phyloP scores from a whole-genome alignment of 2,329 filamentous ascomycete species.

The Cercospora sojina region DNA sequence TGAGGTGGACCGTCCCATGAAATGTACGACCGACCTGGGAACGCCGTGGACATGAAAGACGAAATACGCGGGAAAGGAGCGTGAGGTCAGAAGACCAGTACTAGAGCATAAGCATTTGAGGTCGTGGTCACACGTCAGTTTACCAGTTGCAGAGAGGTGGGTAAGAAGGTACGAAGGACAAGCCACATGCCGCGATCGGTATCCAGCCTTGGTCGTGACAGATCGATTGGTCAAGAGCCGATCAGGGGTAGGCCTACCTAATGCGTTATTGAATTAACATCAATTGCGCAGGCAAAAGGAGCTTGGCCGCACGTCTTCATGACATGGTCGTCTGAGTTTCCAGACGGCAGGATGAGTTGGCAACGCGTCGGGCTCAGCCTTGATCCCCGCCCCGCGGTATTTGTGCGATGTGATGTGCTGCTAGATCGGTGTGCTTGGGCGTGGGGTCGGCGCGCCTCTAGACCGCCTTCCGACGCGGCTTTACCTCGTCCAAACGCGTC shows the following conservation, averaged over 20 bases:
- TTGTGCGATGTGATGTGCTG: background rate
- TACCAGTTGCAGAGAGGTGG: background rate
- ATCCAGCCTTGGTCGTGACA: background rate
- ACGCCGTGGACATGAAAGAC: background rate
- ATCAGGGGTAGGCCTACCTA: conserved; percentile 2
- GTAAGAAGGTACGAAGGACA: conserved; percentile 2
- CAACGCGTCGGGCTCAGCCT: background rate
- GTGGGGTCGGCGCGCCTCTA: background rate
- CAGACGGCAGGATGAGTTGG: background rate
- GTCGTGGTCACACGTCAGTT: background rate
- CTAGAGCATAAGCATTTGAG: conserved; percentile 1
- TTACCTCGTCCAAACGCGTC: background rate
- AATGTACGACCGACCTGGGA: background rate
- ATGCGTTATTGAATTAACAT: conserved; percentile 1
- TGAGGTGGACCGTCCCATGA: conserved; percentile 7
- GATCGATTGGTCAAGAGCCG: conserved; percentile 8
- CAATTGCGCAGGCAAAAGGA: conserved; percentile 3
- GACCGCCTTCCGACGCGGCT: background rate
- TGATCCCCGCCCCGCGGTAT: background rate
- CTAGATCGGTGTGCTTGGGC: background rate
- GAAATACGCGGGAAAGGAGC: conserved; percentile 3
- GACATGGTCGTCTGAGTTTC: conserved; percentile 8
- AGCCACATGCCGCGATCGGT: conserved; percentile 8
- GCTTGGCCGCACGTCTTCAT: conserved; percentile 12
- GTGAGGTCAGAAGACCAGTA: conserved; percentile 19